Base-by-base conservation (phyloP, 164 flowering plant species). In the Vitis cinerea region DNA sequence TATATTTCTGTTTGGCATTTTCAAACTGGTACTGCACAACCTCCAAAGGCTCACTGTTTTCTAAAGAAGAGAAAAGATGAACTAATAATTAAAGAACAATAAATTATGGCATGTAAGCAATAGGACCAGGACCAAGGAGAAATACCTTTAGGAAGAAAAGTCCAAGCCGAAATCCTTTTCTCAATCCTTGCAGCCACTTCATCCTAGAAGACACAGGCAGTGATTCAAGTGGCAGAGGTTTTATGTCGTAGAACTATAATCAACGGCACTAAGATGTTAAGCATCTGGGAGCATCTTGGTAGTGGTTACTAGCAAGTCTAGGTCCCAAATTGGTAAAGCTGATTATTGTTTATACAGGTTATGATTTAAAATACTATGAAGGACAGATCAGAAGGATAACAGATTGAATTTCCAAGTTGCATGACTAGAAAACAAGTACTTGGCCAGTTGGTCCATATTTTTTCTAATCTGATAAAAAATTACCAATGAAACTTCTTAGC, bases 91-190 rank as follows among this genome's bases (percentile, higher is more conserved):
- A 1, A 27, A 61, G 29, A 19, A 67, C 10, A 49, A 51, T 4
- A 23, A 19, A 29, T 29, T 19, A 31, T 7, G 27, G 8, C 37
- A 17, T 31, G 19, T 15, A n/a, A 11, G 13, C 17, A 13, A 14
- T 56, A 71, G 60, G 16, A 65, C 12, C 27, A 59, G 19, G 57
- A 61, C 19, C 10, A n/a, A 63, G 59, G 59, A 47, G 67, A 62
- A 6, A 66, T 78, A 89, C 98, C 94, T 82, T 78, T 79, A 15
- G 98, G 98, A 79, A 94, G 90, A 73, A 92, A 85, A 57, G 87
- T 90, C 97, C 97, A 94, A 47, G 90, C 86, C 19, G 94, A 84
- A 78, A 90, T 85, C 75, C 85, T 83, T 64, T 90, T 88, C 77
- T 92, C 97, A 62, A 94, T 87, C 73, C 83, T 79, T 71, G 80